Percentiles rank a stretch among this genome's conserved stretches.
These are phyloP conservation scores for Yarrowia galli DNA, from an alignment of 1,139 yeast genomes.

Conservation along the genomic window DNA sequence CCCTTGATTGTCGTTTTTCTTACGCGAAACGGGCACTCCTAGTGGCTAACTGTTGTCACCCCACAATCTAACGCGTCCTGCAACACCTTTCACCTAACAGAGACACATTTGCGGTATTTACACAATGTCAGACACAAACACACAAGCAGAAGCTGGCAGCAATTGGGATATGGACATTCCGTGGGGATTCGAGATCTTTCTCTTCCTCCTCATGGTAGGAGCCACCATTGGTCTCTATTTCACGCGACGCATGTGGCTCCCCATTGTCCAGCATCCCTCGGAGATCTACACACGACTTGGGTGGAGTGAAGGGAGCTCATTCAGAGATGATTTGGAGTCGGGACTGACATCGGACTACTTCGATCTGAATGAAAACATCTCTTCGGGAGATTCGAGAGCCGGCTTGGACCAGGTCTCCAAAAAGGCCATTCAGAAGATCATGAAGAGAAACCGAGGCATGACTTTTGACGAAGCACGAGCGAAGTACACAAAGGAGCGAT, in stretches of 20 bases:
- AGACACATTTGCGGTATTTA: conserved; percentile 7
- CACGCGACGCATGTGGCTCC: conserved; percentile 21
- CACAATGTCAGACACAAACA: conserved; percentile 23
- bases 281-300: conserved; percentile 24
- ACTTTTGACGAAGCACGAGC: conserved; percentile 77
- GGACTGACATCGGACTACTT: conserved; percentile 71
- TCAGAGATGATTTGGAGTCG: conserved; percentile 65
- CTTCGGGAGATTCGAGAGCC: conserved; percentile 59
- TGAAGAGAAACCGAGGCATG: conserved; percentile 58
- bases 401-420: conserved; percentile 69
- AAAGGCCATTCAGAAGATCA: conserved; percentile 59
- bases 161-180: conserved; percentile 32
- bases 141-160: not conserved
- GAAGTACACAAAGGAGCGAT: conserved; percentile 57
- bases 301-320: conserved; percentile 49
- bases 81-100: not conserved
- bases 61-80: not conserved
- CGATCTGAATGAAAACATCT: conserved; percentile 59
- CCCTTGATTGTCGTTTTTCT: not conserved
- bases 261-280: conserved; percentile 28
- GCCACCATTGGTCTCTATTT: conserved; percentile 6
- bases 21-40: not conserved
- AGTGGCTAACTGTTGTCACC: not conserved
- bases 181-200: conserved; percentile 26
- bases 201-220: conserved; percentile 5